phyloP scores from a whole-genome alignment of 208 protist species.

The Acanthamoeba lenticulata region DNA sequence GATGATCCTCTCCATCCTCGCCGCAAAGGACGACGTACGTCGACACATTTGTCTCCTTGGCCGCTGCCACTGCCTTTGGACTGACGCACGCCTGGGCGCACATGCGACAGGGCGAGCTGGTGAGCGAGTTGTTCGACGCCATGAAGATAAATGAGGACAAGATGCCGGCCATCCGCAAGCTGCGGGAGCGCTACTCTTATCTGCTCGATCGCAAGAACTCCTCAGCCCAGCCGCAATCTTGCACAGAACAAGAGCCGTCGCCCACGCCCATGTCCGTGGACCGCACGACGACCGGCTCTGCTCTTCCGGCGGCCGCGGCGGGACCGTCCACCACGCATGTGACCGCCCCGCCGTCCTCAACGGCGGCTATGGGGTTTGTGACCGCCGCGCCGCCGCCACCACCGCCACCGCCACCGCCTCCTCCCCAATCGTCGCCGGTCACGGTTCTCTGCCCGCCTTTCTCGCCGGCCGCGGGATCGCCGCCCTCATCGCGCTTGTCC shows the following conservation, averaged over 20 bases:
- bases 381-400: background rate
- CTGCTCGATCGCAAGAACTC: constrained; percentile 2
- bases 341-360: no score
- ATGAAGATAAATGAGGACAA: constrained; percentile 61
- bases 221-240: background rate
- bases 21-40: constrained; percentile 43
- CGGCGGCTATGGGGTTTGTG: no score
- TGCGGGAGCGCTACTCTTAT: background rate
- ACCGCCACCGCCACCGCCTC: background rate
- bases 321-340: no score
- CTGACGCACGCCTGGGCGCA: background rate
- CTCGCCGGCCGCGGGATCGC: background rate
- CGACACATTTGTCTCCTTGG: background rate
- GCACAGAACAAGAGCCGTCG: background rate
- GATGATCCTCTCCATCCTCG: background rate
- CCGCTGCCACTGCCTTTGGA: background rate
- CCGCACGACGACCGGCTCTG: no score
- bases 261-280: background rate
- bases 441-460: background rate
- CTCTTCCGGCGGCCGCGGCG: no score
- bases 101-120: background rate
- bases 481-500: background rate
- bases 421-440: background rate
- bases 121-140: constrained; percentile 39
- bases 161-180: constrained; percentile 26